Percentiles rank a stretch among this genome's conserved stretches.
These are phyloP conservation scores for Alternaria panax DNA, from an alignment of 2,329 filamentous ascomycete species.

Conservation along the genomic window DNA sequence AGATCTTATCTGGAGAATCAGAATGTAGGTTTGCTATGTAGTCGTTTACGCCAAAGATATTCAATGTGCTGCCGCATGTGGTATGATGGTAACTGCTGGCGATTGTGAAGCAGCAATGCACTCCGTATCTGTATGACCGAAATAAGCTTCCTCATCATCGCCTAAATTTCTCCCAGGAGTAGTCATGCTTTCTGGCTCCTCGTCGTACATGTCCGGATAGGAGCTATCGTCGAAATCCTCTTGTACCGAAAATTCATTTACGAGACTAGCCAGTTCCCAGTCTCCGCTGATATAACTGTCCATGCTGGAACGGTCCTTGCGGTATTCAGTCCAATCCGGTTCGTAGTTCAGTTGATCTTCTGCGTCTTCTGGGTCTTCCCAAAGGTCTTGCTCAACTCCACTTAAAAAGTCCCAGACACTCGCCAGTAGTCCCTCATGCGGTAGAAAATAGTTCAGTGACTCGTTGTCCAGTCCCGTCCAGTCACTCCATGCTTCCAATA, in stretches of 20 bases:
- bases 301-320: constrained; percentile 25
- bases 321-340: constrained; percentile 9
- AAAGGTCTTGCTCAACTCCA: constrained; percentile 45
- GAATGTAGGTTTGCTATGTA: background rate
- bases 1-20: background rate
- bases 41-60: background rate
- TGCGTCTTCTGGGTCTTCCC: constrained; percentile 38
- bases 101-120: background rate
- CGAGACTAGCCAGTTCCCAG: constrained; percentile 20
- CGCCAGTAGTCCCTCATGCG: constrained; percentile 38
- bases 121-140: constrained; percentile 1
- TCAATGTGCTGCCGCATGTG: background rate
- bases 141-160: constrained; percentile 2
- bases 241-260: constrained; percentile 21
- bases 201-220: constrained; percentile 20
- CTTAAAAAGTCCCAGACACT: constrained; percentile 46
- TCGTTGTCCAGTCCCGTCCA: constrained; percentile 40
- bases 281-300: constrained; percentile 21
- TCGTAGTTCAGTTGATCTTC: constrained; percentile 15
- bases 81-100: background rate
- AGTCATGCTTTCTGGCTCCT: constrained; percentile 32
- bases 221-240: constrained; percentile 5
- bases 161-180: constrained; percentile 25
- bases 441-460: constrained; percentile 42
- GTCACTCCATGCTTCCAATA: constrained; percentile 47